Evolutionary conservation across 257 asterid species (phyloP).

Genomic region (Nicotiana obtusifolia): DNA sequence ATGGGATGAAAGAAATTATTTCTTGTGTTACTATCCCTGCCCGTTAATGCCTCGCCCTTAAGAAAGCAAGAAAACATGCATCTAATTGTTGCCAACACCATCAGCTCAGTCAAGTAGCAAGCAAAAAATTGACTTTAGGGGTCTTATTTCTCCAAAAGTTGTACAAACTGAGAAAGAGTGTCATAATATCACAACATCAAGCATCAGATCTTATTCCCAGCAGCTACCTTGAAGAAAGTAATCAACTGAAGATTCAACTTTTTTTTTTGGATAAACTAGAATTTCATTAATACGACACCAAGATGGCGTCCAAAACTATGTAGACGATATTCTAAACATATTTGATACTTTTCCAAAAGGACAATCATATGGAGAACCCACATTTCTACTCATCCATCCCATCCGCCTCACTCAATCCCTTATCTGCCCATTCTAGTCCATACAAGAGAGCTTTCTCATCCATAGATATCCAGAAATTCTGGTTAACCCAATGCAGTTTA

Average conservation of each 20-base stretch:
- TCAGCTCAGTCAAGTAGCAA: neutral
- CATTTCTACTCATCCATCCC: neutral
- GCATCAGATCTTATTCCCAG: neutral
- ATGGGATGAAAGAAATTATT: neutral
- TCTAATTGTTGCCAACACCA: neutral
- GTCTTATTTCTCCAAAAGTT: neutral
- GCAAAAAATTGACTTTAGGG: neutral
- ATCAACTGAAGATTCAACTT: neutral
- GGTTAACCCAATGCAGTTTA: neutral
- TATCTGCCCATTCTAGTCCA: neutral
- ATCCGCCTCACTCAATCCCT: neutral
- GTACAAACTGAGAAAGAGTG: neutral
- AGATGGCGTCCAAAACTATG: neutral
- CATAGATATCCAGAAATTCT: neutral
- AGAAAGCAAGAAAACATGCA: neutral
- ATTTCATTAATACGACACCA: neutral
- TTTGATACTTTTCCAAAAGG: neutral
- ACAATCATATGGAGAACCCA: neutral
- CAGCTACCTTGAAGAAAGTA: neutral
- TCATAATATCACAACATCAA: neutral
- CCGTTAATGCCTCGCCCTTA: neutral
- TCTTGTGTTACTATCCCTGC: neutral
- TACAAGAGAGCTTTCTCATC: neutral
- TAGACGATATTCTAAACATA: neutral
- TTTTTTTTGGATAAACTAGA: neutral